Percentiles rank a stretch among this genome's conserved stretches.
phyloP scores from a whole-genome alignment of 495 filamentous ascomycete genomes.

The Penicillium arizonense region DNA sequence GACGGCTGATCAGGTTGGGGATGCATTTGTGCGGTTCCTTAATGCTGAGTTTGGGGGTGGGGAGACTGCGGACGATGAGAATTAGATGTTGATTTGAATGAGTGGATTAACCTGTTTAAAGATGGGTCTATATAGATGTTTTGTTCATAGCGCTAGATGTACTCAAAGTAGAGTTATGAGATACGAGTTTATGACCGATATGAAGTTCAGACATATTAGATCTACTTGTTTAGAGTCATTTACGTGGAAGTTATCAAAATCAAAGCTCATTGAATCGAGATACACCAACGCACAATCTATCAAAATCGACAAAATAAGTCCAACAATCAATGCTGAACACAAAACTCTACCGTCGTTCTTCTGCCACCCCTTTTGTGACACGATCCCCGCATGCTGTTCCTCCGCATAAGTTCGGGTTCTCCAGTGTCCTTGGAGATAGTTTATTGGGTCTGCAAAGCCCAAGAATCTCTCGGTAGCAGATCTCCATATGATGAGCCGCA shows the following conservation, averaged over 20 bases:
- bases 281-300: slow-evolving; percentile 3
- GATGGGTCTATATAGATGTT: neutral
- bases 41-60: slow-evolving; percentile 41
- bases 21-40: slow-evolving; percentile 50
- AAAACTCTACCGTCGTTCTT: slow-evolving; percentile 5
- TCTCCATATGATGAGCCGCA: neutral
- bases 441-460: neutral
- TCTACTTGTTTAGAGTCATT: neutral
- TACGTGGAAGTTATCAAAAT: neutral
- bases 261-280: neutral
- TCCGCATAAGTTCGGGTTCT: slow-evolving; percentile 7
- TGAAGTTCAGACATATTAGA: neutral
- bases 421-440: neutral
- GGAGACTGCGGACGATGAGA: slow-evolving; percentile 9
- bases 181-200: slow-evolving; percentile 15
- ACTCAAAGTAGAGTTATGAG: slow-evolving; percentile 7
- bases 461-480: neutral
- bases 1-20: slow-evolving; percentile 33
- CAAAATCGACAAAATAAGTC: neutral
- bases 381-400: slow-evolving; percentile 1
- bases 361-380: slow-evolving; percentile 6
- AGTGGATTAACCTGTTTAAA: neutral
- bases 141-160: slow-evolving; percentile 5
- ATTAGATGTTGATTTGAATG: slow-evolving; percentile 1
- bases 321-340: neutral